Percentiles rank a stretch among this genome's conserved stretches.
Evolutionary conservation across 1,284 basidiomycete species (phyloP).

Genomic region (Irpex rosettiformis): DNA sequence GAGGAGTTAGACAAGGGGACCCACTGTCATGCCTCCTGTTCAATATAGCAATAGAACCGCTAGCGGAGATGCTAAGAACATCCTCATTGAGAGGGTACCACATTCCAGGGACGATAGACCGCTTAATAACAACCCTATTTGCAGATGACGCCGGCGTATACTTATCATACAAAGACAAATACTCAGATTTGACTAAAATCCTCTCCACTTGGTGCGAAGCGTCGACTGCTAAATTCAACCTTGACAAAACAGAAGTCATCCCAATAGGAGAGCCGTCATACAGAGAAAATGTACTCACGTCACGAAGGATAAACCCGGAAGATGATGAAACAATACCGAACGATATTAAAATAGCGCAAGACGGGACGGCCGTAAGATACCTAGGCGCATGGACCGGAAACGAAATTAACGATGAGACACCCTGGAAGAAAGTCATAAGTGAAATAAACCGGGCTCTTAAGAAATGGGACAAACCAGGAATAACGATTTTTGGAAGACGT

Average conservation of each 20-base stretch:
- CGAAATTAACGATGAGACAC: neutral
- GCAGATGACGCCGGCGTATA: slow-evolving; percentile 31
- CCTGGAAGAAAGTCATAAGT: slow-evolving; percentile 22
- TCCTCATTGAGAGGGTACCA: slow-evolving; percentile 17
- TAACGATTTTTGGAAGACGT: slow-evolving; percentile 18
- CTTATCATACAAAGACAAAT: slow-evolving; percentile 20
- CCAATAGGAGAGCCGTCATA: slow-evolving; percentile 24
- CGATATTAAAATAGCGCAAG: neutral
- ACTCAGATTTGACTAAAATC: slow-evolving; percentile 16
- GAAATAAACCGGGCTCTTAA: slow-evolving; percentile 14
- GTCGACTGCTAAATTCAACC: slow-evolving; percentile 33
- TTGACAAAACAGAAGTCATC: slow-evolving; percentile 32
- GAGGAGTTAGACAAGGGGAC: slow-evolving; percentile 32
- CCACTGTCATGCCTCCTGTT: slow-evolving; percentile 30
- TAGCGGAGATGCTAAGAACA: slow-evolving; percentile 19
- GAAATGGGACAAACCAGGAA: slow-evolving; percentile 18
- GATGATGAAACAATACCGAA: neutral
- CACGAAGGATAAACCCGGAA: neutral
- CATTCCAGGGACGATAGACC: slow-evolving; percentile 13
- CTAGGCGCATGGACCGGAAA: neutral
- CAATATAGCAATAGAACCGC: slow-evolving; percentile 25
- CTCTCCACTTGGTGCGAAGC: slow-evolving; percentile 30
- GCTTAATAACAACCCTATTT: slow-evolving; percentile 26
- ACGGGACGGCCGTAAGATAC: neutral
- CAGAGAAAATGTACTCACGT: neutral